Base-by-base conservation (phyloP, 331 rosid species). In the Arachis monticola region DNA sequence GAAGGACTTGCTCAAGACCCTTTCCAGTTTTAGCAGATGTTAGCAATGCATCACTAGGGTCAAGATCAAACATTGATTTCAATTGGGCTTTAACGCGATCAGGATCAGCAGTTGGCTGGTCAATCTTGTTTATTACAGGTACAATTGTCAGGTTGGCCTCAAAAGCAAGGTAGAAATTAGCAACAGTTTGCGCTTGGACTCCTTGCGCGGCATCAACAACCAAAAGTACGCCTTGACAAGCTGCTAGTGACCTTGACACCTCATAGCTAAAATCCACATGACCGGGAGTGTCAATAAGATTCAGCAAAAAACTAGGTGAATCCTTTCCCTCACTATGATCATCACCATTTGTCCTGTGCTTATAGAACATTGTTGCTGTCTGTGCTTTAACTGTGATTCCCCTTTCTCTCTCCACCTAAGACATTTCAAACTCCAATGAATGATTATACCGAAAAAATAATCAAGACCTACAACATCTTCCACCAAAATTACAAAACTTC, bases 201-300 rank as follows among this genome's bases (percentile, higher is more conserved):
- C 99, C 99, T 85, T 92, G 97, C 13, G 93, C 97, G 40, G 99
- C 99, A 81, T 94, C 97, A 77, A 92, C 97, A 81, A 94, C 96
- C 83, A 92, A 85, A 86, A 94, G 99, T 44, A 84, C 97, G 71
- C 97, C 97, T 64, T 94, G 99, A 87, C 99, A 94, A 83, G 99
- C 98, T 14, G 96, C 99, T 61, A 92, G 80, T 61, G 99, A 94
- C 74, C 99, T 90, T 4, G 99, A 94, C 42, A 94, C 99, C 81
- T 94, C 99, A 81, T 90, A 94, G 79, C 90, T 94, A 73, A 94
- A 94, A 82, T 92, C 99, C 73, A 94, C 99, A 77, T 94, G 99
- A 40, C 99, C 97, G 3, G 99, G 97, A 0, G 99, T 94, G 76
- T 94, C 99, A 65, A 94, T 87, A 80, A 94, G 88, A 83, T 94